A percentile compares a stretch with the other conserved stretches of the same genome.
Conservation (phyloP, 73 alveolate species). For the Durusdinium trenchii region DNA sequence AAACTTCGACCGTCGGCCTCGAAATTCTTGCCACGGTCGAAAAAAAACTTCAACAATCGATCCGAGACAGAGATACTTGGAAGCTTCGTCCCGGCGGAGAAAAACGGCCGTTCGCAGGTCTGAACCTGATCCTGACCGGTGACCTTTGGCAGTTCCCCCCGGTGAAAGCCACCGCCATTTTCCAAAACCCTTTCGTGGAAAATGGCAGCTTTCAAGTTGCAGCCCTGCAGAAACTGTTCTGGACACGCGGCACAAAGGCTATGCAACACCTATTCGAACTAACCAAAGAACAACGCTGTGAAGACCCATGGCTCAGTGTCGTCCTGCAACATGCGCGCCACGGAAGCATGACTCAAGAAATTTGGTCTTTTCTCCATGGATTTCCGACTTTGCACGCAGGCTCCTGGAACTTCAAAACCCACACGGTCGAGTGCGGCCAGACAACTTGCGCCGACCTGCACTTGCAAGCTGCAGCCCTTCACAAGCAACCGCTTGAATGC, state of each 20-base stretch:
- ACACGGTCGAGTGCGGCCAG: too few species aligned
- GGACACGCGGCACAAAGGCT: background rate
- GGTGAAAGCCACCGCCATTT: too few species aligned
- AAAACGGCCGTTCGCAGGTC: background rate
- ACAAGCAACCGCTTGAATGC: too few species aligned
- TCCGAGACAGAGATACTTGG: background rate
- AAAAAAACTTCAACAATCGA: background rate
- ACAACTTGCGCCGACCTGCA: too few species aligned
- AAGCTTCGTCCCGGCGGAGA: background rate
- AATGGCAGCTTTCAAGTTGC: background rate
- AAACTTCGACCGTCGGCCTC: too few species aligned
- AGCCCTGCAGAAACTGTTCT: background rate
- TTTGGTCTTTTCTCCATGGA: background rate
- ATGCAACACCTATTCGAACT: background rate
- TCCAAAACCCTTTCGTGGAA: background rate
- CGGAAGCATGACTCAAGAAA: too few species aligned
- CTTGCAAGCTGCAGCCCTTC: too few species aligned
- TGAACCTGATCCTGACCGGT: too few species aligned
- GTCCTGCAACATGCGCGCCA: too few species aligned
- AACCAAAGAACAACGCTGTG: too few species aligned
- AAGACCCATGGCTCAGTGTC: background rate
- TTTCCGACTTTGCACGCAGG: background rate
- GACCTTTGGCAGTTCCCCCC: too few species aligned
- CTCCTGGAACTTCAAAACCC: too few species aligned
- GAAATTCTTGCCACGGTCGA: background rate